These are phyloP conservation scores for Syzygium syzygioides DNA, from an alignment of 441 rosid species.

Conservation along the genomic window DNA sequence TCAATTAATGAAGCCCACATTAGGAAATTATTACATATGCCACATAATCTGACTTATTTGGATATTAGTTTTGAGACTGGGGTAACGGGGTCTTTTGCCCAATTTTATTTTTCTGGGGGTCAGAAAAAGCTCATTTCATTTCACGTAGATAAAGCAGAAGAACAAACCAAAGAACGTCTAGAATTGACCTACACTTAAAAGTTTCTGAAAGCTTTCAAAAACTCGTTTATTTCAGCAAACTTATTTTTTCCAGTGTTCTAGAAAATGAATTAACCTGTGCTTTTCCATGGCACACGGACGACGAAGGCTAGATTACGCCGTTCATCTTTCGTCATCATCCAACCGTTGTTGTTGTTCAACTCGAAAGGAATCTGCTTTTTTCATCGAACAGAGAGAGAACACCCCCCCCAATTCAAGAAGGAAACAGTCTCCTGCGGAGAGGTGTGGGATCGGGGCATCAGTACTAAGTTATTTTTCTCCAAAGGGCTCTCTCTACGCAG, in stretches of 20 bases:
- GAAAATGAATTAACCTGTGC: background rate
- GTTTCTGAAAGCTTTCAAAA: background rate
- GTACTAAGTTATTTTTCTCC: background rate
- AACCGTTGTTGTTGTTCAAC: background rate
- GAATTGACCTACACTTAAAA: no score
- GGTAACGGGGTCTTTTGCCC: no score
- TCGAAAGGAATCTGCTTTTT: background rate
- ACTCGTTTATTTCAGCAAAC: background rate
- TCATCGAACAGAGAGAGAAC: background rate
- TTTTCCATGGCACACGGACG: background rate
- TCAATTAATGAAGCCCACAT: no score
- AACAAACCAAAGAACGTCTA: no score
- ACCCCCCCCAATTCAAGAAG: background rate
- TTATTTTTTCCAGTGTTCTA: rapidly evolving
- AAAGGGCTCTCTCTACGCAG: background rate
- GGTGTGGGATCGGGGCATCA: background rate
- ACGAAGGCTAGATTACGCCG: background rate
- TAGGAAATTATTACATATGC: no score
- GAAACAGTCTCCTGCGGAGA: background rate
- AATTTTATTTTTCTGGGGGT: no score
- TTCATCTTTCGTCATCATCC: background rate
- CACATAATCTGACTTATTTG: background rate
- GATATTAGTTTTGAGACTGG: no score
- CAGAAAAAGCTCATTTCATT: no score
- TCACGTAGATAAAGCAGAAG: no score